These are phyloP conservation scores for Tripidium arundinaceum DNA, from an alignment of 202 grass and related monocot species.

Conservation along the genomic window DNA sequence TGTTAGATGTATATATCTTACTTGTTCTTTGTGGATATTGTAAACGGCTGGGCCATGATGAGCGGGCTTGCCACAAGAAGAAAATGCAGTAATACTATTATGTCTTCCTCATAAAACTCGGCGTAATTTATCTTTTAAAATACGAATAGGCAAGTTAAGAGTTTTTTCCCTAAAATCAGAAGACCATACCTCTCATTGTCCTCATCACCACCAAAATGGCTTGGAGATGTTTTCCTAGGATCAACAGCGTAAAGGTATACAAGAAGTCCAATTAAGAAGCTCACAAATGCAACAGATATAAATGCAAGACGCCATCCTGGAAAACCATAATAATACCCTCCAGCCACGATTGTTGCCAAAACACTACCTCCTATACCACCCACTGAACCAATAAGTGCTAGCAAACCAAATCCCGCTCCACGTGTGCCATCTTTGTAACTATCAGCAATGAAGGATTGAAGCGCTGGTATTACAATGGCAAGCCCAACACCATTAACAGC, in stretches of 20 bases:
- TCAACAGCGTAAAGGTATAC: constrained; percentile 76
- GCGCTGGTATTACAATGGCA: constrained; percentile 84
- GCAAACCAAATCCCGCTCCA: constrained; percentile 72
- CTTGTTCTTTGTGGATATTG: too few relatives aligned
- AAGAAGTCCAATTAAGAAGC: constrained; percentile 81
- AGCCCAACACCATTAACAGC: constrained; percentile 89
- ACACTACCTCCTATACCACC: constrained; percentile 93
- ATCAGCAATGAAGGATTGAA: constrained; percentile 91
- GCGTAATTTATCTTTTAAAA: background rate
- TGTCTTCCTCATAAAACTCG: background rate
- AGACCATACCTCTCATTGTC: constrained; percentile 52
- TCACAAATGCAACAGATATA: constrained; percentile 67
- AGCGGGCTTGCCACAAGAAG: too few relatives aligned
- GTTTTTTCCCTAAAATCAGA: background rate
- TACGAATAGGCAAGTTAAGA: background rate
- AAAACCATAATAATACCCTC: constrained; percentile 59
- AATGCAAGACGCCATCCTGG: constrained; percentile 86
- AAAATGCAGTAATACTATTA: background rate
- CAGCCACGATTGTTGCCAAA: constrained; percentile 82
- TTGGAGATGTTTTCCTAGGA: constrained; percentile 50
- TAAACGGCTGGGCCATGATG: too few relatives aligned
- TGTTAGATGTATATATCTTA: too few relatives aligned
- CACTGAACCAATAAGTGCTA: constrained; percentile 71
- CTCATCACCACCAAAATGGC: constrained; percentile 29
- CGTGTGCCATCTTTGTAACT: constrained; percentile 86